These are phyloP conservation scores for Populus davidiana DNA, from an alignment of 345 rosid species.

Conservation along the genomic window DNA sequence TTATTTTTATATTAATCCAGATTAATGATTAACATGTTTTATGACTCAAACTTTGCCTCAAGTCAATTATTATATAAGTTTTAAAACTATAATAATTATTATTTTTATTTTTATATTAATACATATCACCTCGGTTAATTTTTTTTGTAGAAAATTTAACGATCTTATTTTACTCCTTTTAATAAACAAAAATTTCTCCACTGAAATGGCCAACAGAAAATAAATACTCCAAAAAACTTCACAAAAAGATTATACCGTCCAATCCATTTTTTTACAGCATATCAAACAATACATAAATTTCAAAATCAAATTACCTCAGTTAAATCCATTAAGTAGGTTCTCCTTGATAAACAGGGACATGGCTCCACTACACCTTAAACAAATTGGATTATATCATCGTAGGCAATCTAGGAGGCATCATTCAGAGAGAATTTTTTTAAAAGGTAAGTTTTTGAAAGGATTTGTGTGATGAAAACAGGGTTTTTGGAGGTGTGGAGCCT, in stretches of 20 bases:
- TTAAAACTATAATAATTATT: no score
- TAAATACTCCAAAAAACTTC: no score
- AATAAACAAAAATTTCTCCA: no score
- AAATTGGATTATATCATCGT: constrained; percentile 25
- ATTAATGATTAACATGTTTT: no score
- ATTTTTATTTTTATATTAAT: no score
- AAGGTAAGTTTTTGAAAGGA: neutral
- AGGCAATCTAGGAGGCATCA: constrained; percentile 16
- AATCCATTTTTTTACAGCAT: no score
- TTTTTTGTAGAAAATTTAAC: no score
- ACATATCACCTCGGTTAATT: accelerated
- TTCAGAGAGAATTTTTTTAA: neutral
- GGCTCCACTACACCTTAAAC: constrained; percentile 29
- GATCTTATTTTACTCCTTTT: no score
- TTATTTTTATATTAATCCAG: no score
- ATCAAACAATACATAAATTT: neutral
- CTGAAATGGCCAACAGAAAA: no score
- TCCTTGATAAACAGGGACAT: constrained; percentile 26
- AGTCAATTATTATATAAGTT: no score
- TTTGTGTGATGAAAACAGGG: neutral
- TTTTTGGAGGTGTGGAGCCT: neutral
- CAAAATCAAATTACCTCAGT: constrained; percentile 8
- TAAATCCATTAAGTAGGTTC: constrained; percentile 34
- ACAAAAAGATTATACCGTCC: no score
- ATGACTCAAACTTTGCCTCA: accelerated